Evolutionary conservation across 2,329 filamentous ascomycete species (phyloP).

Genomic region (Zalaria sp.): DNA sequence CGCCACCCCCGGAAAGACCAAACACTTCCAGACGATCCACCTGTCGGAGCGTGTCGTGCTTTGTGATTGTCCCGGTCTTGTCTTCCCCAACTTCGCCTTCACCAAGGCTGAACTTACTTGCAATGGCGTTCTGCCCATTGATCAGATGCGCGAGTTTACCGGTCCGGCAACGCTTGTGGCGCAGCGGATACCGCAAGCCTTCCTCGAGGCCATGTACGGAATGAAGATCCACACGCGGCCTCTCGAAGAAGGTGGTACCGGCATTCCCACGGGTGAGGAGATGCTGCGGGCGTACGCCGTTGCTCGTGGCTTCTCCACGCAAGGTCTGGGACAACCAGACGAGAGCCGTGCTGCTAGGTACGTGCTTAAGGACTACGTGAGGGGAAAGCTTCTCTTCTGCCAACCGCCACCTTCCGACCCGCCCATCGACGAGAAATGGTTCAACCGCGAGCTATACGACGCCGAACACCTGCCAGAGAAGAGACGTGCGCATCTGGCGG

Average conservation of each 20-base stretch:
- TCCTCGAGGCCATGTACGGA: slow-evolving; percentile 86
- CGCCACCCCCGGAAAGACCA: slow-evolving; percentile 93
- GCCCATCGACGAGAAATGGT: slow-evolving; percentile 53
- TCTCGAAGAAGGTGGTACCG: slow-evolving; percentile 83
- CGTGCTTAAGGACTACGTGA: slow-evolving; percentile 94
- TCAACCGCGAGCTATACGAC: slow-evolving; percentile 86
- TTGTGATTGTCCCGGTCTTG: slow-evolving; percentile 95
- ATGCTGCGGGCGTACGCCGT: slow-evolving; percentile 73
- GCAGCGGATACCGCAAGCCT: slow-evolving; percentile 70
- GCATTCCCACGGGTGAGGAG: slow-evolving; percentile 71
- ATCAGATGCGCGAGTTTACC: slow-evolving; percentile 85
- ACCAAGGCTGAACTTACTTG: slow-evolving; percentile 95
- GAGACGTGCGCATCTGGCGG: slow-evolving; percentile 51
- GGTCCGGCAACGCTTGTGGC: slow-evolving; percentile 76
- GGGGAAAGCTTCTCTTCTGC: slow-evolving; percentile 84
- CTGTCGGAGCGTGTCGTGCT: slow-evolving; percentile 79
- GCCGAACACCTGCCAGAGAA: slow-evolving; percentile 68
- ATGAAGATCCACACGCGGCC: slow-evolving; percentile 74
- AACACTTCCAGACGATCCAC: slow-evolving; percentile 98
- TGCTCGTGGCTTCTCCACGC: slow-evolving; percentile 80
- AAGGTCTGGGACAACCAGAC: slow-evolving; percentile 80
- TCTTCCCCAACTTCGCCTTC: slow-evolving; percentile 94
- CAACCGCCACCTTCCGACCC: slow-evolving; percentile 64
- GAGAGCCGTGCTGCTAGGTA: slow-evolving; percentile 82
- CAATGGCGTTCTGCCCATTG: slow-evolving; percentile 88